Conservation (phyloP, 495 filamentous ascomycete genomes). For the Amniculicola lignicola region DNA sequence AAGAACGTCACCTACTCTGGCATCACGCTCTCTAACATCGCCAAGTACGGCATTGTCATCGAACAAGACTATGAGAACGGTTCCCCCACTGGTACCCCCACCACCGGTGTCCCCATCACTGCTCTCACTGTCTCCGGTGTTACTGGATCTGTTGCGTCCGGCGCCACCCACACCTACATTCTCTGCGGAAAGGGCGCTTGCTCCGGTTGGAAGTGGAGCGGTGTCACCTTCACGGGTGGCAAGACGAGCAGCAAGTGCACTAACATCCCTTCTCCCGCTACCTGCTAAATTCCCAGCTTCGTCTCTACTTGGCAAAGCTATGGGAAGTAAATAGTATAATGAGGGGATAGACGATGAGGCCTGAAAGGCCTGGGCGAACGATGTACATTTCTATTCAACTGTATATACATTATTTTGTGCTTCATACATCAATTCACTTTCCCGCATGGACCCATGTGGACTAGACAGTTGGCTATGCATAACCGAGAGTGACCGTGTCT, state of each 20-base stretch:
- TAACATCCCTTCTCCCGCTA: conserved; percentile 29
- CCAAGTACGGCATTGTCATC: conserved; percentile 62
- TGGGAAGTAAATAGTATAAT: too few relatives aligned
- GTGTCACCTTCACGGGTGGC: conserved; percentile 35
- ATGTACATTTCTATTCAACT: too few relatives aligned
- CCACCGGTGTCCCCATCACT: conserved; percentile 61
- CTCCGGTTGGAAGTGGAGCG: conserved; percentile 37
- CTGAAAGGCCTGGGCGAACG: too few relatives aligned
- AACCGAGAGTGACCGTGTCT: too few relatives aligned
- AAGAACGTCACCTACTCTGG: conserved; percentile 57
- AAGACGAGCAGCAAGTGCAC: conserved; percentile 27
- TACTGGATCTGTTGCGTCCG: conserved; percentile 49
- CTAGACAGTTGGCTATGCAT: too few relatives aligned
- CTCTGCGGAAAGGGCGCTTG: conserved; percentile 37
- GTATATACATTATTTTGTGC: too few relatives aligned
- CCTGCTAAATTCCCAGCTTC: too few relatives aligned
- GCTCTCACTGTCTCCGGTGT: conserved; percentile 53
- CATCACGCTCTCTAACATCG: conserved; percentile 57
- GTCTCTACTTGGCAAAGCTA: too few relatives aligned
- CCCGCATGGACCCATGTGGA: too few relatives aligned
- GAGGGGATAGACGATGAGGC: too few relatives aligned
- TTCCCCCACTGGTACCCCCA: conserved; percentile 57
- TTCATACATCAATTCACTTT: too few relatives aligned
- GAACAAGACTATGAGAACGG: conserved; percentile 70
- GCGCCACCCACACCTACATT: conserved; percentile 52